phyloP scores from a whole-genome alignment of 2,329 filamentous ascomycete genomes.

The Talaromyces islandicus region DNA sequence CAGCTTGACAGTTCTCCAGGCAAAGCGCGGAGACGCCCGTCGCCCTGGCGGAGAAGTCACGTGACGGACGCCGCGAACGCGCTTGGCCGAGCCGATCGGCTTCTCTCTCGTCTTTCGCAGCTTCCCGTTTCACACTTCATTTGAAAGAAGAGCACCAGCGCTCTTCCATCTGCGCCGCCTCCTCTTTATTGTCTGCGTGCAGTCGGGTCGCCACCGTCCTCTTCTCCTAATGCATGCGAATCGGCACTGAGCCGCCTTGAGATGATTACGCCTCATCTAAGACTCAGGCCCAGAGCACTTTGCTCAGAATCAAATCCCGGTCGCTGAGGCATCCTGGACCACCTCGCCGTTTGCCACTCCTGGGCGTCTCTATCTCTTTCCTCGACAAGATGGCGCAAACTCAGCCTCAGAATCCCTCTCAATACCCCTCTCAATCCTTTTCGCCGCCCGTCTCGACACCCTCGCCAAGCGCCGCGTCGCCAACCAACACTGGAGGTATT shows the following conservation, averaged over 20 bases:
- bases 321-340: slow-evolving; percentile 5
- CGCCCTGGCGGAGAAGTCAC: slow-evolving; percentile 13
- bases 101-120: slow-evolving; percentile 4
- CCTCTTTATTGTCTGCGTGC: neutral
- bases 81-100: slow-evolving; percentile 8
- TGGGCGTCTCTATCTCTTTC: neutral
- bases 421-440: slow-evolving; percentile 40
- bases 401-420: slow-evolving; percentile 43
- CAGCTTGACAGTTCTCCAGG: neutral
- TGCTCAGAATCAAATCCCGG: slow-evolving; percentile 26
- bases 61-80: slow-evolving; percentile 18
- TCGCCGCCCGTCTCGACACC: slow-evolving; percentile 58
- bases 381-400: slow-evolving; percentile 55
- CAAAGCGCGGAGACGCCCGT: neutral
- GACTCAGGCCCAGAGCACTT: slow-evolving; percentile 31
- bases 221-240: neutral
- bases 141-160: neutral
- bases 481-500: slow-evolving; percentile 42
- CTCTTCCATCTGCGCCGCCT: slow-evolving; percentile 1
- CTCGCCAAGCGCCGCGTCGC: slow-evolving; percentile 54
- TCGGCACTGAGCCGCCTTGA: slow-evolving; percentile 19
- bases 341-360: neutral
- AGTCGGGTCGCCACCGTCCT: neutral
- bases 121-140: slow-evolving; percentile 1
- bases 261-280: slow-evolving; percentile 32